Evolutionary conservation across 208 protist species (phyloP).

Genomic region (Crithidia expoeki): DNA sequence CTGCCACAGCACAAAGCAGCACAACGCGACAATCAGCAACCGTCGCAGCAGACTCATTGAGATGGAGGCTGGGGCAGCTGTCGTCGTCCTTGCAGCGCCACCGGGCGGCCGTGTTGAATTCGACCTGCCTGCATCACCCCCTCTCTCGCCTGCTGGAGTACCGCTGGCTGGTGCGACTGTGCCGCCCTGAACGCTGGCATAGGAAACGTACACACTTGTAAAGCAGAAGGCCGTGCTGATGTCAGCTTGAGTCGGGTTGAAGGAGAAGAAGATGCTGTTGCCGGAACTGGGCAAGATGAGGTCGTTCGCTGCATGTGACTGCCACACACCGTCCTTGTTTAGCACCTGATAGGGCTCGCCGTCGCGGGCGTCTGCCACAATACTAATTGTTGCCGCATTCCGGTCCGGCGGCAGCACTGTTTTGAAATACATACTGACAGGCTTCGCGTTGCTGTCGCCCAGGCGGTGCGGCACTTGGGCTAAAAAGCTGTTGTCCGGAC

Average conservation of each 20-base stretch:
- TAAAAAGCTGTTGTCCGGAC: constrained; percentile 52
- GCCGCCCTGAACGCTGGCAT: constrained; percentile 12
- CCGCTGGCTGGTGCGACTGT: not conserved
- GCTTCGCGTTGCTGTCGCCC: constrained; percentile 3
- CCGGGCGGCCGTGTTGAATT: not conserved
- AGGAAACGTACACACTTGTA: constrained; percentile 24
- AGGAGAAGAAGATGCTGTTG: constrained; percentile 27
- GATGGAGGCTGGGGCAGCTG: not conserved
- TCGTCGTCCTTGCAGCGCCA: not conserved
- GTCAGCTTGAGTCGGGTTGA: constrained; percentile 4
- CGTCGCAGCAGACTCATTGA: constrained; percentile 21
- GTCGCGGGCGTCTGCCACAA: constrained; percentile 1
- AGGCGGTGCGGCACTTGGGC: constrained; percentile 50
- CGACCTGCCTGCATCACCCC: not conserved
- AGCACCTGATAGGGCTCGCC: constrained; percentile 7
- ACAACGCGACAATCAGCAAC: constrained; percentile 31
- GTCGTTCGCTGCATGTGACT: constrained; percentile 26
- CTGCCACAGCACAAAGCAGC: constrained; percentile 55
- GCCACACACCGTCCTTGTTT: constrained; percentile 15
- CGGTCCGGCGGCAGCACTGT: constrained; percentile 33
- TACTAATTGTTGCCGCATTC: constrained; percentile 32
- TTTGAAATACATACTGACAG: constrained; percentile 61
- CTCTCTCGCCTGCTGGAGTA: not conserved
- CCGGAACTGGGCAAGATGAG: constrained; percentile 19
- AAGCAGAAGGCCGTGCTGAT: constrained; percentile 15